Evolutionary conservation across 306 rosid species (phyloP), one percentile per base, ranked within the genome.

Genomic region (Vigna radiata): DNA sequence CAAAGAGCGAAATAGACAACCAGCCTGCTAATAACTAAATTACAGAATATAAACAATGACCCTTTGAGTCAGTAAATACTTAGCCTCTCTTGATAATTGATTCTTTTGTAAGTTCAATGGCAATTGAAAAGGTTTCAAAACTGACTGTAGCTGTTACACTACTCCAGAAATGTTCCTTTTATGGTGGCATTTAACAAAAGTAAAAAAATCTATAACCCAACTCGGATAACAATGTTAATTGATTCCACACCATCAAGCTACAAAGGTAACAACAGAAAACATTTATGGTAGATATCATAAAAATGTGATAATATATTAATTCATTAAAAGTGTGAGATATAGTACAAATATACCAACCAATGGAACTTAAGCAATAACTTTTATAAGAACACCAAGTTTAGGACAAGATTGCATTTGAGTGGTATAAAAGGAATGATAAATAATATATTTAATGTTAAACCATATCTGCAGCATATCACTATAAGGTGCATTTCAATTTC

Each of bases 111-210:
- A 75, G 76, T 48, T 78, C 69, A 68, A 58, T 17, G 59, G 71
- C 59, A 66, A 59, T 82, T 59, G 64, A 73, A 59, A 39, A 49
- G 77, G 46, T 73, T 18, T 48, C 18, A 44, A 29, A 19, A 54
- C 44, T 55, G 53, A 47, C 3, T 59, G 65, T 59, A 14, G 83
- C 72, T 68, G 63, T 53, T 29, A 58, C 37, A 67, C 55, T 29
- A 15, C 55, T 77, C 61, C 18, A 81, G 77, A 81, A 29, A 74
- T 73, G 73, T 77, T 44, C 23, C 70, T 69, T 33, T 61, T 64
- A 77, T 17, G 54, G 68, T 55, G 21, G 12, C 76, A 80, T 33
- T n/a, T 72, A 33, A 70, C 19, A 46, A 31, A 21, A 55, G n/a
- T 69, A 29, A 74, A 69, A 25, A 78, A 47, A 67, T 54, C 56